Percentiles rank a stretch among this genome's conserved stretches.
Conservation (phyloP, 495 filamentous ascomycete species). For the Hypoxylon trugodes region DNA sequence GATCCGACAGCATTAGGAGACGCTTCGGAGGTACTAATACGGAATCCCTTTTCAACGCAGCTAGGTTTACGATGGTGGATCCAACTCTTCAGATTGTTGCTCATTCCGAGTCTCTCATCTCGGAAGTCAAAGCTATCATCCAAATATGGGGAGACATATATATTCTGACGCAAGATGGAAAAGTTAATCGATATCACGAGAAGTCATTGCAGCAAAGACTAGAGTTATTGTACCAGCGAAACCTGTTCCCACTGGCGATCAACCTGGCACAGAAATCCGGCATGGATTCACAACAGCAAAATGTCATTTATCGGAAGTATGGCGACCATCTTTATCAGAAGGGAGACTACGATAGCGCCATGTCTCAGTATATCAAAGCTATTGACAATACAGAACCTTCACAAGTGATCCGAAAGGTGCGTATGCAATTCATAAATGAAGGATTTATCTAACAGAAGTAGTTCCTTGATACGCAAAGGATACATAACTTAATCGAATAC, state of each 20-base stretch:
- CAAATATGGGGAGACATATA: constrained; percentile 92
- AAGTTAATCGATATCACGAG: constrained; percentile 91
- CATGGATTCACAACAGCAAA: constrained; percentile 79
- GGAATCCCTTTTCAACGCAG: constrained; percentile 80
- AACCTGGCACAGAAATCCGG: constrained; percentile 91
- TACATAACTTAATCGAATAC: constrained; percentile 97
- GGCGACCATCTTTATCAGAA: constrained; percentile 97
- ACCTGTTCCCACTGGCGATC: constrained; percentile 90
- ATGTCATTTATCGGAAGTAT: constrained; percentile 91
- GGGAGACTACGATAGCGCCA: constrained; percentile 92
- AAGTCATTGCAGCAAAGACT: constrained; percentile 89
- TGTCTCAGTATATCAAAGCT: constrained; percentile 96
- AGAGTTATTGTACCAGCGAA: constrained; percentile 92
- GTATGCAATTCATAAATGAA: not conserved
- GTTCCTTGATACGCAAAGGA: constrained; percentile 94
- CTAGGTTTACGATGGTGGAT: constrained; percentile 87
- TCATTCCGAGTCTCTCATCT: constrained; percentile 82
- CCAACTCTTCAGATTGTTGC: constrained; percentile 91
- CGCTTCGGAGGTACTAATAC: constrained; percentile 71
- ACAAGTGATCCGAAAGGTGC: constrained; percentile 88
- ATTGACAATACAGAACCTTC: constrained; percentile 96
- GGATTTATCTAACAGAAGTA: constrained; percentile 47
- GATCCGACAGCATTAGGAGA: constrained; percentile 60
- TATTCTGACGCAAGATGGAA: constrained; percentile 86
- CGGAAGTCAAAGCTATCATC: constrained; percentile 81